phyloP scores from a whole-genome alignment of 2,329 filamentous ascomycete species.

The Aspergillus quadricinctus region DNA sequence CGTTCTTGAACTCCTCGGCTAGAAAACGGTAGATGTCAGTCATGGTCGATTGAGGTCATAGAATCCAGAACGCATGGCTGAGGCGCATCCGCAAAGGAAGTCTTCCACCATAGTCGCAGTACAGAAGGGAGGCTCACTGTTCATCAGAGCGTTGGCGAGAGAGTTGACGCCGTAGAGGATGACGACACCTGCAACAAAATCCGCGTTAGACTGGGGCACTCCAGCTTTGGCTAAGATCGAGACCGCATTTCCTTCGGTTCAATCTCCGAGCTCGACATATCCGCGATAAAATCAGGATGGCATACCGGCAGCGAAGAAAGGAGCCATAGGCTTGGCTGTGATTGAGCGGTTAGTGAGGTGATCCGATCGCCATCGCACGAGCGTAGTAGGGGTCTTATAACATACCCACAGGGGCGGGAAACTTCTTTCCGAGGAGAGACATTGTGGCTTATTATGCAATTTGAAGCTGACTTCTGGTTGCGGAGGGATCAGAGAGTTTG shows the following conservation, averaged over 20 bases:
- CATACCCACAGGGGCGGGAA: constrained; percentile 72
- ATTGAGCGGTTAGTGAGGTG: constrained; percentile 23
- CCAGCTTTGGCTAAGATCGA: background rate
- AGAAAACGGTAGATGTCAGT: constrained; percentile 17
- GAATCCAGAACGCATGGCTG: background rate
- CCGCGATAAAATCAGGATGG: constrained; percentile 17
- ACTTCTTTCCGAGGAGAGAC: constrained; percentile 81
- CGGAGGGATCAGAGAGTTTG: constrained; percentile 18
- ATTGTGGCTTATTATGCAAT: constrained; percentile 53
- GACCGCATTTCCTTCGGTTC: background rate
- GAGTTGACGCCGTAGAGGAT: constrained; percentile 91
- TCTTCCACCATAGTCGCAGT: background rate
- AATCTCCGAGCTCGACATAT: background rate
- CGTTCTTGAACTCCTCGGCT: constrained; percentile 97
- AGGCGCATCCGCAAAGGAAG: background rate
- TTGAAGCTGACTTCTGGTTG: constrained; percentile 23
- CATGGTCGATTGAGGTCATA: background rate
- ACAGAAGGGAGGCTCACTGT: constrained; percentile 58
- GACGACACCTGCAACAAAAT: constrained; percentile 60
- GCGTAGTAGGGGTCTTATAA: constrained; percentile 22
- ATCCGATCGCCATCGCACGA: constrained; percentile 8
- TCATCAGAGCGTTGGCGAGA: constrained; percentile 69
- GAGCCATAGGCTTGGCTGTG: constrained; percentile 82
- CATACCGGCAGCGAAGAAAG: constrained; percentile 94
- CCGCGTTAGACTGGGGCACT: constrained; percentile 22